phyloP scores from a whole-genome alignment of 2,329 filamentous ascomycete genomes.

The Sporothrix schenckii region DNA sequence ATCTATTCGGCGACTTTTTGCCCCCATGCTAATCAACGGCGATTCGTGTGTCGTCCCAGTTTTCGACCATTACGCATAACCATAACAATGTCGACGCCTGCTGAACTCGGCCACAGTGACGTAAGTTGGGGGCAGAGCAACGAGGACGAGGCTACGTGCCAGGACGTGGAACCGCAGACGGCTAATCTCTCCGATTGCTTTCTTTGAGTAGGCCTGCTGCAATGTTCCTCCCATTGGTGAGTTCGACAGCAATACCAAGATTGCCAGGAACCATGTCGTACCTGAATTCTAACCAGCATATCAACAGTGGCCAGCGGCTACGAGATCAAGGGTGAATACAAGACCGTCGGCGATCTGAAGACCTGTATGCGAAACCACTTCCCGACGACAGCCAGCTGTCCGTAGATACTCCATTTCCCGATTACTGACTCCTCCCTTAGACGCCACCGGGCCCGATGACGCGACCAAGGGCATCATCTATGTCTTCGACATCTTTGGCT shows the following conservation, averaged over 20 bases:
- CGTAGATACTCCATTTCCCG: too few species aligned
- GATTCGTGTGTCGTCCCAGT: not conserved
- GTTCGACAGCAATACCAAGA: not conserved
- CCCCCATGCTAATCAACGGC: not conserved
- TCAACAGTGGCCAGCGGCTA: constrained; percentile 47
- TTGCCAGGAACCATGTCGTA: not conserved
- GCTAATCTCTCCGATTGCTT: constrained; percentile 20
- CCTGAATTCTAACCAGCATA: not conserved
- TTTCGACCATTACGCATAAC: not conserved
- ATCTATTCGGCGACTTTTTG: not conserved
- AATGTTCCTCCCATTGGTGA: constrained; percentile 50
- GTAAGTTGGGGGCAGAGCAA: not conserved
- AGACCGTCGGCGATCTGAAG: constrained; percentile 50
- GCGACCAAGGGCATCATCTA: constrained; percentile 62
- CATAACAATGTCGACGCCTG: constrained; percentile 44
- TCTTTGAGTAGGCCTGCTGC: constrained; percentile 44
- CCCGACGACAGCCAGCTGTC: not conserved
- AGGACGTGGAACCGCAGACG: not conserved
- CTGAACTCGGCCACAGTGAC: constrained; percentile 43
- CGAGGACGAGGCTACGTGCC: not conserved
- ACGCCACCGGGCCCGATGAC: constrained; percentile 52
- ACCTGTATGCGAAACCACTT: constrained; percentile 46
- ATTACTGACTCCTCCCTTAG: constrained; percentile 37
- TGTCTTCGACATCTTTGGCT: constrained; percentile 70
- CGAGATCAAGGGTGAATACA: constrained; percentile 50